A percentile compares a stretch with the other conserved stretches of the same genome.
phyloP scores from a whole-genome alignment of 495 filamentous ascomycete genomes.

The Xylaria palmicola region DNA sequence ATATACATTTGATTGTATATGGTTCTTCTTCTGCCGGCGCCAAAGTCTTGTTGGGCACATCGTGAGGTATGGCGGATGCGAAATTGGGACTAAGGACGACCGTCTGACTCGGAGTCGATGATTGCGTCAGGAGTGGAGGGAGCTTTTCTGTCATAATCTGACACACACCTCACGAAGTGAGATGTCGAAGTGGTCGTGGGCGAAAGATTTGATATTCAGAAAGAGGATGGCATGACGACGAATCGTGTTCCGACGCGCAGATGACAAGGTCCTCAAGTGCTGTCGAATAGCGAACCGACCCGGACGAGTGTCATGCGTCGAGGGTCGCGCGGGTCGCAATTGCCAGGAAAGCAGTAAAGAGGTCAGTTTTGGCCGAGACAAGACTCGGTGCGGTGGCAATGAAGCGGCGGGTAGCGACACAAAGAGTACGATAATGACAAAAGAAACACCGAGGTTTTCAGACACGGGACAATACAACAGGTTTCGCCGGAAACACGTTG shows the following conservation, averaged over 20 bases:
- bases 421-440: constrained; percentile 29
- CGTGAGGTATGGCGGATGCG: constrained; percentile 47
- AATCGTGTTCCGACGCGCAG: constrained; percentile 40
- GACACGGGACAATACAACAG: constrained; percentile 12
- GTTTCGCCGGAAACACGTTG: constrained; percentile 15
- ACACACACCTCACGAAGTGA: constrained; percentile 55
- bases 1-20: constrained; percentile 98
- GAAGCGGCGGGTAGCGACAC: constrained; percentile 19
- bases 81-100: constrained; percentile 51
- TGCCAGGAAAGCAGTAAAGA: constrained; percentile 16
- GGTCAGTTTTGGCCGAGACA: constrained; percentile 13
- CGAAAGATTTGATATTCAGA: constrained; percentile 44
- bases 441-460: constrained; percentile 23
- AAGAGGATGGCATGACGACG: constrained; percentile 61
- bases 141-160: constrained; percentile 95
- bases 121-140: constrained; percentile 59
- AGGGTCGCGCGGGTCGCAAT: constrained; percentile 12
- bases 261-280: constrained; percentile 20
- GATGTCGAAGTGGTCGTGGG: constrained; percentile 38
- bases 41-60: constrained; percentile 54
- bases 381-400: constrained; percentile 10
- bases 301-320: constrained; percentile 17
- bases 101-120: constrained; percentile 52
- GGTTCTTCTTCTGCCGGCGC: constrained; percentile 73
- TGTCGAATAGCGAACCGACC: constrained; percentile 10